Evolutionary conservation across 805 yeast species (phyloP).

Genomic region (Cyberlindnera nakhonratchasimensis): DNA sequence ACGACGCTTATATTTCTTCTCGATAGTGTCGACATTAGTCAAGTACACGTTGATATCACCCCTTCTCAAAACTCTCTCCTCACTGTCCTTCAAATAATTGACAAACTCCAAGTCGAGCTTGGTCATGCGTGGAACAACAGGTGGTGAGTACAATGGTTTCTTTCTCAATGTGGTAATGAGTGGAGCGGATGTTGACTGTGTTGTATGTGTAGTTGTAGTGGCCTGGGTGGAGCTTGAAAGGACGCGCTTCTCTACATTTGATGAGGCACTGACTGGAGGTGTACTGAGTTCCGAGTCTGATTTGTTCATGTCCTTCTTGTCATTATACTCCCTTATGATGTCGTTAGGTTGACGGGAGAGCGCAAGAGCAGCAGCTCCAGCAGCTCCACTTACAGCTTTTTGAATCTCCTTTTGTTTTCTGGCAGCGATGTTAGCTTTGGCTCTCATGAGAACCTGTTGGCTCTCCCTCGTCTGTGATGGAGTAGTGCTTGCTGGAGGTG

Average conservation of each 20-base stretch:
- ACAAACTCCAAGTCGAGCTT: slow-evolving; percentile 59
- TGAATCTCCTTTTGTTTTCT: slow-evolving; percentile 24
- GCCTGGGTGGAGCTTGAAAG: neutral
- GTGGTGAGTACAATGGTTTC: slow-evolving; percentile 6
- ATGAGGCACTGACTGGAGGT: slow-evolving; percentile 10
- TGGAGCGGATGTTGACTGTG: slow-evolving; percentile 4
- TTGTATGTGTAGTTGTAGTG: slow-evolving; percentile 3
- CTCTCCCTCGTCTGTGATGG: slow-evolving; percentile 17
- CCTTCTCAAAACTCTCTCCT: slow-evolving; percentile 57
- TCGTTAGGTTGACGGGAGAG: slow-evolving; percentile 29
- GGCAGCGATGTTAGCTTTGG: slow-evolving; percentile 29
- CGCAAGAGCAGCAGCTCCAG: slow-evolving; percentile 28
- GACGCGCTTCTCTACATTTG: slow-evolving; percentile 9
- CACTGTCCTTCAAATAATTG: slow-evolving; percentile 46
- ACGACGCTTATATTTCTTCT: slow-evolving; percentile 53
- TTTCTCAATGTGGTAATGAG: slow-evolving; percentile 10
- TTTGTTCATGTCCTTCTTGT: slow-evolving; percentile 6
- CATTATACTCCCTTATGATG: slow-evolving; percentile 23
- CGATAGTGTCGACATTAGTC: slow-evolving; percentile 47
- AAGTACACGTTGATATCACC: slow-evolving; percentile 50
- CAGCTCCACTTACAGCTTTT: slow-evolving; percentile 24
- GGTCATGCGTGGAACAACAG: slow-evolving; percentile 43
- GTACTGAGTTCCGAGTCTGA: slow-evolving; percentile 2
- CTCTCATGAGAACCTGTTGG: slow-evolving; percentile 27
- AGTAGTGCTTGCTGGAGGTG: slow-evolving; percentile 18